phyloP scores from a whole-genome alignment of 2,329 filamentous ascomycete genomes.

The Aspergillus piperis region DNA sequence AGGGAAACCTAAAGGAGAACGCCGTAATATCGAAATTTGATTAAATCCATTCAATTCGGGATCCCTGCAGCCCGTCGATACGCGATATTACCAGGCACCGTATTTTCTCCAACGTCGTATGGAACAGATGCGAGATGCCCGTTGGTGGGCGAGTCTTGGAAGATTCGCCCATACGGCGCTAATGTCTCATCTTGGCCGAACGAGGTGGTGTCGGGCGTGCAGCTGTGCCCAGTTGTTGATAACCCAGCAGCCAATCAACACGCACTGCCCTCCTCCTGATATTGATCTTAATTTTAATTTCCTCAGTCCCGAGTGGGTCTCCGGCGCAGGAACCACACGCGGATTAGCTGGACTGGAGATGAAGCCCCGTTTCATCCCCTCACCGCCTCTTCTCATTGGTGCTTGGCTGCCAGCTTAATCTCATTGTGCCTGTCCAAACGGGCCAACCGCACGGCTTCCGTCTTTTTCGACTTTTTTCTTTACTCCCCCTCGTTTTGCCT shows the following conservation, averaged over 20 bases:
- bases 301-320: slow-evolving; percentile 7
- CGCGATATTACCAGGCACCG: slow-evolving; percentile 8
- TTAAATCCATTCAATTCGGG: neutral
- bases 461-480: neutral
- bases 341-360: slow-evolving; percentile 14
- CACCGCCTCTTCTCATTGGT: slow-evolving; percentile 5
- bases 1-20: neutral
- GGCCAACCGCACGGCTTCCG: neutral
- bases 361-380: slow-evolving; percentile 15
- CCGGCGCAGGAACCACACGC: slow-evolving; percentile 12
- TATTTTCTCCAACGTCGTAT: neutral
- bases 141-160: neutral
- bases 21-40: slow-evolving; percentile 6
- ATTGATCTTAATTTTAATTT: slow-evolving; percentile 13
- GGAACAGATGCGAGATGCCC: neutral
- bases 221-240: neutral
- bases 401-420: slow-evolving; percentile 5
- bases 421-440: neutral
- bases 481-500: neutral
- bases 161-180: neutral
- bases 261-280: neutral
- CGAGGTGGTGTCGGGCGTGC: slow-evolving; percentile 3
- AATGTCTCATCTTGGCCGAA: slow-evolving; percentile 3
- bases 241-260: neutral
- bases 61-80: neutral